Base-by-base conservation (phyloP, 2,329 filamentous ascomycete genomes). In the Clarireedia monteithiana region DNA sequence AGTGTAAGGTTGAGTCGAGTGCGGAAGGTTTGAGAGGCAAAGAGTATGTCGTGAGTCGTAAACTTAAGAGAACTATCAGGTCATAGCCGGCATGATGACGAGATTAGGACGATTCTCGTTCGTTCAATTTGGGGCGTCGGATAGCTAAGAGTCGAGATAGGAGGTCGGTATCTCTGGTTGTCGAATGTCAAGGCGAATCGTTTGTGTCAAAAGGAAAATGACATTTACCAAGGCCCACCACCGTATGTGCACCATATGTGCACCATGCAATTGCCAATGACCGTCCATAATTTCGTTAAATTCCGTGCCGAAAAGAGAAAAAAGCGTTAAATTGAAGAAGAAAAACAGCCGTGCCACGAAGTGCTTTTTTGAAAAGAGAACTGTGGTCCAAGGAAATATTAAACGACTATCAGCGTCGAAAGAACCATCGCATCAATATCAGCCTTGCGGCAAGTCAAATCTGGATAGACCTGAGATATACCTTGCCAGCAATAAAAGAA, bases 391-490 rank as follows among this genome's bases (percentile, higher is more conserved):
- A 55, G 26, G 27, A 55, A 55, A 55, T 67, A 65, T 66, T 64
- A 65, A 56, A 53, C 56, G 62, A 60, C 58, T 63, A 64, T 63
- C 62, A 57, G 60, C 52, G 60, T 56, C 62, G 64, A 42, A 20
- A 42, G 39, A 70, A 73, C 72, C 71, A 72, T 73, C 71, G 71
- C 74, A 70, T 73, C 66, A 69, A 72, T 72, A 71, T 73, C 70
- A 80, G 80, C 80, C 79, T 83, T 75, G 79, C 78, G 79, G 79
- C 79, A 80, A 78, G 75, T 76, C 75, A 81, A 75, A 80, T 83
- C 79, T 83, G 78, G 62, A 63, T 61, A 73, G 73, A 72, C 72
- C 75, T 55, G 71, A 68, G 69, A 69, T 63, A 71, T 69, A 71
- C 68, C 70, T 72, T 72, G 73, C 70, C 72, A 73, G 73, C 75